phyloP scores from a whole-genome alignment of 108 stramenopile species.

The Skeletonema costatum region DNA sequence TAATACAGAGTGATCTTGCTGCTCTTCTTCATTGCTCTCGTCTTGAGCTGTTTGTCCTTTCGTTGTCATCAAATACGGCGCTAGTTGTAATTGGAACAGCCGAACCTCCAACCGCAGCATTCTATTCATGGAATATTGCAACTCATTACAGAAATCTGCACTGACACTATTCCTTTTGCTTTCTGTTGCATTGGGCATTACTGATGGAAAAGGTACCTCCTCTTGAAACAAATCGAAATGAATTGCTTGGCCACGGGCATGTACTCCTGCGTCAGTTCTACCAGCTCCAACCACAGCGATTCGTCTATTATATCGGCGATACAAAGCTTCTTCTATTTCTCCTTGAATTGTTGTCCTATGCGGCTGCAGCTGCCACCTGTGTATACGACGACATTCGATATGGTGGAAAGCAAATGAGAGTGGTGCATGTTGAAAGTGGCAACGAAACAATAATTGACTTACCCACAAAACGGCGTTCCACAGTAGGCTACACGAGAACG shows the following conservation, averaged over 20 bases:
- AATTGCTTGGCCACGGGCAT: slow-evolving; percentile 85
- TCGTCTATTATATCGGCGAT: slow-evolving; percentile 53
- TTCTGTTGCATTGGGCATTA: slow-evolving; percentile 6
- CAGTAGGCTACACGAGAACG: slow-evolving; percentile 69
- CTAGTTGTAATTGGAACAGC: slow-evolving; percentile 56
- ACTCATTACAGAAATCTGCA: slow-evolving; percentile 25
- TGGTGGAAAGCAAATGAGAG: too few relatives aligned
- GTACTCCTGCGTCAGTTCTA: slow-evolving; percentile 85
- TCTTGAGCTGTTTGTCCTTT: slow-evolving; percentile 10
- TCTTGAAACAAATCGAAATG: slow-evolving; percentile 76
- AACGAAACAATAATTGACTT: background rate
- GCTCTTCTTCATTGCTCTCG: background rate
- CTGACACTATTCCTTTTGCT: background rate
- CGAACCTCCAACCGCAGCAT: slow-evolving; percentile 68
- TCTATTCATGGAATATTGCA: slow-evolving; percentile 65
- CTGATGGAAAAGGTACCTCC: slow-evolving; percentile 22
- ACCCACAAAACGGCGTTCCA: slow-evolving; percentile 63
- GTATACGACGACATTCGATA: background rate
- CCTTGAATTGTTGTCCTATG: slow-evolving; percentile 55
- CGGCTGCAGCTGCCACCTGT: background rate
- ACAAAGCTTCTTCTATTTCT: slow-evolving; percentile 66
- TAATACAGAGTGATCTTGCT: background rate
- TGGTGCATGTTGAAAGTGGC: too few relatives aligned
- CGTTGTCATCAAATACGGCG: slow-evolving; percentile 30
- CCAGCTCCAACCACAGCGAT: slow-evolving; percentile 78